These are phyloP conservation scores for Akanthomyces muscarius DNA, from an alignment of 2,329 filamentous ascomycete genomes.

Conservation along the genomic window DNA sequence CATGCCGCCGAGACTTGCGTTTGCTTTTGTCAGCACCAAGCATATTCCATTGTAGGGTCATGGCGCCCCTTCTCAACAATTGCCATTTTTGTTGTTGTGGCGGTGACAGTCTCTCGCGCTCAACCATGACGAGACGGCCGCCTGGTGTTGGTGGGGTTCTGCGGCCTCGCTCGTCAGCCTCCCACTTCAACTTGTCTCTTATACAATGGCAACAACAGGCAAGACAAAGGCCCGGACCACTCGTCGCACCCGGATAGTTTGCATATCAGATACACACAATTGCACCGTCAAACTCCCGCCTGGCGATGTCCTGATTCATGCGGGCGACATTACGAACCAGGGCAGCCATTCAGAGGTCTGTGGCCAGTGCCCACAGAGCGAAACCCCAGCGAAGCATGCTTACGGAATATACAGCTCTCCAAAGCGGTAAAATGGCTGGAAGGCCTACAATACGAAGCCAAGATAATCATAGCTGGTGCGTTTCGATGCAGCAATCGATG, in stretches of 20 bases:
- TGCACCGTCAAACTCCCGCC: slow-evolving; percentile 59
- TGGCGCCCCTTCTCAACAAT: too few relatives aligned
- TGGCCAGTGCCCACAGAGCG: background rate
- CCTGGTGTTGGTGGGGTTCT: slow-evolving; percentile 3
- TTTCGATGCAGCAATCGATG: background rate
- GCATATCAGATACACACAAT: slow-evolving; percentile 75
- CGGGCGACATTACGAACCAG: slow-evolving; percentile 72
- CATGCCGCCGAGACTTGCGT: too few relatives aligned
- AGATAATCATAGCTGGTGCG: slow-evolving; percentile 65
- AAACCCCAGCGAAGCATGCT: slow-evolving; percentile 13
- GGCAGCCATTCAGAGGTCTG: slow-evolving; percentile 54
- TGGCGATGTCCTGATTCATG: slow-evolving; percentile 72
- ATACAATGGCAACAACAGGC: slow-evolving; percentile 2
- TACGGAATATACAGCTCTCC: slow-evolving; percentile 41
- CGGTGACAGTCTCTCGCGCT: too few relatives aligned
- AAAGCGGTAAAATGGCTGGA: slow-evolving; percentile 65
- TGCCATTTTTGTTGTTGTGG: too few relatives aligned
- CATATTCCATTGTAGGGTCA: background rate
- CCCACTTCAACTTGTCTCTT: background rate
- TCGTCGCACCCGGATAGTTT: slow-evolving; percentile 62
- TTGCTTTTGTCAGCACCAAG: too few relatives aligned
- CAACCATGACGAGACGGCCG: background rate
- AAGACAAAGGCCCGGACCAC: background rate
- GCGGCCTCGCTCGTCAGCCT: background rate
- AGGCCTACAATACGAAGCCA: slow-evolving; percentile 62